phyloP scores from a whole-genome alignment of 2,329 filamentous ascomycete genomes.

The Alternaria consortialis region DNA sequence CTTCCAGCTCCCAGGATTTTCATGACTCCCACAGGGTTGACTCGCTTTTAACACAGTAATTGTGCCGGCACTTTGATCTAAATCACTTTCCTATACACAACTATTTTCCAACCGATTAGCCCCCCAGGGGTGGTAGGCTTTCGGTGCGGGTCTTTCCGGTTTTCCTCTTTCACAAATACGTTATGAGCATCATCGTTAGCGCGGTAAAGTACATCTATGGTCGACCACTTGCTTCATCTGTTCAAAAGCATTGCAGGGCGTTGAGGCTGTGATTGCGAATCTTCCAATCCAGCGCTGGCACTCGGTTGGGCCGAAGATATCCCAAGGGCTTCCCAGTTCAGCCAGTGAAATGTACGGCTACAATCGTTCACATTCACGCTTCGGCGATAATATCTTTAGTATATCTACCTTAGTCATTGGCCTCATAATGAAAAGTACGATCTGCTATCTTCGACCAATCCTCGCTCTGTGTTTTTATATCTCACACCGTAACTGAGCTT shows the following conservation, averaged over 20 bases:
- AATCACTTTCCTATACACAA: background rate
- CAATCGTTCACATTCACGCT: background rate
- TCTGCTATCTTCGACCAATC: background rate
- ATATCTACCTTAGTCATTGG: background rate
- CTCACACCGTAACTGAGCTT: background rate
- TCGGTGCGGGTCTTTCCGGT: background rate
- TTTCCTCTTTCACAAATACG: constrained; percentile 8
- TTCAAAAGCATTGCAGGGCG: constrained; percentile 33
- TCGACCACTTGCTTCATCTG: background rate
- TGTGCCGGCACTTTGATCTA: background rate
- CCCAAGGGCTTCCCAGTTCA: background rate
- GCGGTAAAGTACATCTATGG: constrained; percentile 1
- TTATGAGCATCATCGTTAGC: background rate
- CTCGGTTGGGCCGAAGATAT: background rate
- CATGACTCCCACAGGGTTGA: constrained; percentile 9
- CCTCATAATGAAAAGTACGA: background rate
- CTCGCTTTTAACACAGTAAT: background rate
- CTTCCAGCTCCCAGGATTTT: constrained; percentile 55
- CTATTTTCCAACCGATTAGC: background rate
- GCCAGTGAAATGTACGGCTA: background rate
- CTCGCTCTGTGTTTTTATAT: background rate
- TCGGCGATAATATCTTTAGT: background rate
- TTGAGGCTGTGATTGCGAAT: constrained; percentile 18
- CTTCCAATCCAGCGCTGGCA: background rate
- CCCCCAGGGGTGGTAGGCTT: background rate